phyloP scores from a whole-genome alignment of 73 alveolate genomes.

The Loxodes magnus region DNA sequence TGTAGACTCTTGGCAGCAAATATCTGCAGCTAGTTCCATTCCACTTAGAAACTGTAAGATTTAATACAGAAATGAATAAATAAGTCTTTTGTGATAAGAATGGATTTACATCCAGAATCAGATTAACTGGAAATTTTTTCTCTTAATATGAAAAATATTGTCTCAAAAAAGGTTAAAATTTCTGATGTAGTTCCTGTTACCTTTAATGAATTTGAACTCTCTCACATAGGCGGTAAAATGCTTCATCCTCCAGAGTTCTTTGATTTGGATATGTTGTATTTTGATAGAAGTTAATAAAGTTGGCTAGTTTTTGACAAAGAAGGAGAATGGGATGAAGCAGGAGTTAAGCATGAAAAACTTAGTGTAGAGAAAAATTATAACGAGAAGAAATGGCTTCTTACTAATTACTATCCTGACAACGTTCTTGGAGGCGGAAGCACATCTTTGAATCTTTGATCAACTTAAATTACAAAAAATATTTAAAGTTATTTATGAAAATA shows the following conservation, averaged over 20 bases:
- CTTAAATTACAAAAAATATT: too few species aligned
- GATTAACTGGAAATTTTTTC: background rate
- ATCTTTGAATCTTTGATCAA: too few species aligned
- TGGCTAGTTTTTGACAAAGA: slow-evolving; percentile 35
- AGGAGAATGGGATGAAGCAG: slow-evolving; percentile 52
- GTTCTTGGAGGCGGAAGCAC: too few species aligned
- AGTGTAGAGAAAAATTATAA: slow-evolving; percentile 30
- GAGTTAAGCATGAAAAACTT: slow-evolving; percentile 32
- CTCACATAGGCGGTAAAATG: background rate
- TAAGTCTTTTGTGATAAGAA: background rate
- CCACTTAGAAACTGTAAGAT: slow-evolving; percentile 5
- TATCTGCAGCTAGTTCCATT: slow-evolving; percentile 4
- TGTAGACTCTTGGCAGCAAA: background rate
- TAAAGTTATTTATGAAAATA: too few species aligned
- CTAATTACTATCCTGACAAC: too few species aligned
- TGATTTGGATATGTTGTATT: slow-evolving; percentile 50
- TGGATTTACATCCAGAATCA: slow-evolving; percentile 7
- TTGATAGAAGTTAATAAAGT: slow-evolving; percentile 20
- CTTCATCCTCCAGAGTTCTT: slow-evolving; percentile 1
- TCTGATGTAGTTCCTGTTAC: background rate
- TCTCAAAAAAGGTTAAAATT: background rate
- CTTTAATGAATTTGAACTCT: background rate
- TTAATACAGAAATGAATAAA: background rate
- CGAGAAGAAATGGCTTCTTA: slow-evolving; percentile 48
- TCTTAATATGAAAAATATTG: too few species aligned